Evolutionary conservation across 352 stramenopile species (phyloP), one percentile per base, ranked within the genome.

Genomic region (Elongisporangium prolatum): DNA sequence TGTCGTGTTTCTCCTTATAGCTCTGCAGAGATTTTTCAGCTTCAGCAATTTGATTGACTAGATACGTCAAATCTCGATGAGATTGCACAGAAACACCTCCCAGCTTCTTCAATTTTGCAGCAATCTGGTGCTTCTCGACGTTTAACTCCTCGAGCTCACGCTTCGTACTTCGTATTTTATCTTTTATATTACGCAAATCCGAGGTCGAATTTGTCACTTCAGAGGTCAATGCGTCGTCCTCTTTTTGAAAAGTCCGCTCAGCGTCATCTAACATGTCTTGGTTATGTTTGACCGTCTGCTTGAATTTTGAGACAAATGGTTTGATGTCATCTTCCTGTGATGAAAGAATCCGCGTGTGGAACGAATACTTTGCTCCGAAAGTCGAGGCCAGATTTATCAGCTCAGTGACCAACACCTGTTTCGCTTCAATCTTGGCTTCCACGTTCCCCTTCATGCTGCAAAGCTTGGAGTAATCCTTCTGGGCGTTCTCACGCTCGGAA

Each of bases 351-450:
- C 79, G 72, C 11, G 72, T 52, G 25, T 85, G 69, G 49, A 93
- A 85, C 14, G 71, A 60, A 58, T 93, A 89, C 54, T 85, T 86
- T 9, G 68, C 74, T 3, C 83, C 74, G 10, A 84, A 64, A 21
- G 68, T 67, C 0, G 59, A 63, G 0, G 69, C 78, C 28, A 74
- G 63, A 40, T 79, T 58, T 37, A 93, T 64, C 2, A 91, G 21
- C 13, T 85, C 67, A 5, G 60, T 66, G 2, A 81, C 56, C 21
- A 60, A 49, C 7, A 61, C 57, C 52, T 88, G 72, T 34, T 82
- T 74, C 1, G 48, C 62, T 37, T 78, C 60, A 47, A 92, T 79
- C 11, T 75, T 77, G 16, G 71, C 75, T 63, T 91, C 80, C 4
- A 89, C 58, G 8, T 65, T 67, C 9, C 75, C 77, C 66, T 83